Percentiles rank a stretch among this genome's conserved stretches.
Evolutionary conservation across 202 grass and related monocot genomes (phyloP).

Genomic region (Zizania palustris): DNA sequence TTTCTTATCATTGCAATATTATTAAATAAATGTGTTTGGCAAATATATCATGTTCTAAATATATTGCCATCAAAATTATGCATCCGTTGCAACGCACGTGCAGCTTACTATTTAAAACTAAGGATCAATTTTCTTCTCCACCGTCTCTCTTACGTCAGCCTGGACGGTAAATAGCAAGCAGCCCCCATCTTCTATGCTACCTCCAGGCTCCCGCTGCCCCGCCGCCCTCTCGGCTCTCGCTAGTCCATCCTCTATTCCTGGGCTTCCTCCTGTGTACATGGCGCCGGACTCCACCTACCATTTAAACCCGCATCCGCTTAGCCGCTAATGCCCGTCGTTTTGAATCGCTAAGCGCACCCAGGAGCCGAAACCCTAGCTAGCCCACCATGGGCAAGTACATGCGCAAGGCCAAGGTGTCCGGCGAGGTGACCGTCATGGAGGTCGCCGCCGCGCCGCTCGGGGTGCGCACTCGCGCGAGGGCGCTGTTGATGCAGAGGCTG

Average conservation of each 20-base stretch:
- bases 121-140: no score
- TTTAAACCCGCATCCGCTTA: background rate
- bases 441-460: conserved; percentile 55
- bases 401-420: conserved; percentile 66
- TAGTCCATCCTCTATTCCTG: background rate
- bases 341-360: background rate
- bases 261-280: background rate
- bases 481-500: conserved; percentile 55
- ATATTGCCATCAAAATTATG: no score
- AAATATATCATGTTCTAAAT: no score
- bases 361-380: conserved; percentile 8
- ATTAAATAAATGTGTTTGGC: no score
- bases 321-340: background rate
- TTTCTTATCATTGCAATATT: no score
- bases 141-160: no score
- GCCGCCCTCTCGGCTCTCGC: background rate
- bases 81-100: no score
- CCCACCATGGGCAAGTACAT: conserved; percentile 76
- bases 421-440: conserved; percentile 78
- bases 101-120: no score
- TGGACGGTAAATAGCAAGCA: background rate
- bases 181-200: background rate
- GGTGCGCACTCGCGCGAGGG: conserved; percentile 65
- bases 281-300: background rate
- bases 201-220: background rate